These are phyloP conservation scores for Mucor velutinosus DNA, from an alignment of 371 early-diverging fungal species.

Conservation along the genomic window DNA sequence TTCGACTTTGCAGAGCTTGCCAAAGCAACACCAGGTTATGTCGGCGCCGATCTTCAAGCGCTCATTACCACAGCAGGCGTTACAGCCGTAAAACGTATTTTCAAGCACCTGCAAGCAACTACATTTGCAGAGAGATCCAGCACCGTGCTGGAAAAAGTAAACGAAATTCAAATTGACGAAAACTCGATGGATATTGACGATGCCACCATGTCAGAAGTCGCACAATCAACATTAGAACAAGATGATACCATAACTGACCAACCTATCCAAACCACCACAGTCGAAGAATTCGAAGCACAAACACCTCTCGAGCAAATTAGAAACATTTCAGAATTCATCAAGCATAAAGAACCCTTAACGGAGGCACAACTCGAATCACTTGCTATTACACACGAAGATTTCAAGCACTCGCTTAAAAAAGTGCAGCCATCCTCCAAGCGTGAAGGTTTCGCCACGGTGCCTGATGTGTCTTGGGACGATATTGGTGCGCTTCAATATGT, in stretches of 20 bases:
- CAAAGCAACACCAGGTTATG: slow-evolving; percentile 97
- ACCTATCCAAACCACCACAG: slow-evolving; percentile 47
- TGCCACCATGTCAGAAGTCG: slow-evolving; percentile 4
- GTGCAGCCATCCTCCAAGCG: slow-evolving; percentile 98
- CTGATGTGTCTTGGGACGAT: slow-evolving; percentile 94
- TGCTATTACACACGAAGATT: slow-evolving; percentile 87
- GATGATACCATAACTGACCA: not conserved
- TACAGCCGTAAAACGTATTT: slow-evolving; percentile 92
- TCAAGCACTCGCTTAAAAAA: slow-evolving; percentile 84
- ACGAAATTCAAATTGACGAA: slow-evolving; percentile 8
- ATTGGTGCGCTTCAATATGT: slow-evolving; percentile 91
- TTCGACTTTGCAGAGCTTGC: slow-evolving; percentile 91
- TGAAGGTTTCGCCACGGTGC: slow-evolving; percentile 98
- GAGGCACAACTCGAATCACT: slow-evolving; percentile 85
- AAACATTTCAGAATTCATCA: slow-evolving; percentile 73
- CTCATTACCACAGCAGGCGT: slow-evolving; percentile 97
- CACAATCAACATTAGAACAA: not conserved
- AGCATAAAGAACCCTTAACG: slow-evolving; percentile 76
- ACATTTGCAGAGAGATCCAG: slow-evolving; percentile 13
- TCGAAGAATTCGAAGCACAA: slow-evolving; percentile 57
- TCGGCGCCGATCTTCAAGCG: slow-evolving; percentile 98
- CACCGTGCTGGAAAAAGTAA: not conserved
- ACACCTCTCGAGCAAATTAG: slow-evolving; percentile 62
- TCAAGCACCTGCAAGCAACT: slow-evolving; percentile 62
- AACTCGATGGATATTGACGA: slow-evolving; percentile 50